Evolutionary conservation across 768 basidiomycete species (phyloP).

Genomic region (Xanthoconium stramineum): DNA sequence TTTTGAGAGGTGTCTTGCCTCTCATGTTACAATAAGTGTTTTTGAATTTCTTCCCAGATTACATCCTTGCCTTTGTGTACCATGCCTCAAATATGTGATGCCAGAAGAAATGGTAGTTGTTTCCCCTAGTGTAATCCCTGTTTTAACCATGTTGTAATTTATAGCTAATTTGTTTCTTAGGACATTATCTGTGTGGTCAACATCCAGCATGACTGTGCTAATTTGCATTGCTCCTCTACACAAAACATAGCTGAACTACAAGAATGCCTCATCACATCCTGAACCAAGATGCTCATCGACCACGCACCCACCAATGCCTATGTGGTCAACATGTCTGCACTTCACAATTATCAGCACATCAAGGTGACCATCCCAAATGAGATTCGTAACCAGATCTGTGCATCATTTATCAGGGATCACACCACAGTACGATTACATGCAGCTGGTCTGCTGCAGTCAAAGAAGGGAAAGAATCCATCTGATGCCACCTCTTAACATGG

Average conservation of each 20-base stretch:
- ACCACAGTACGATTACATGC: neutral
- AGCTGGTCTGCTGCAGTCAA: neutral
- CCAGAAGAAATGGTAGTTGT: neutral
- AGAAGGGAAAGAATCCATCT: neutral
- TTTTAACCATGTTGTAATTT: no score
- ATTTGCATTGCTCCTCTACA: neutral
- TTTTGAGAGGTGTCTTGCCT: neutral
- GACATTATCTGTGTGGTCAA: neutral
- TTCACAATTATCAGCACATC: neutral
- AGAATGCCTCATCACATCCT: neutral
- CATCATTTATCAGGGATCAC: neutral
- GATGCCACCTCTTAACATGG: neutral
- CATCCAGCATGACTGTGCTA: neutral
- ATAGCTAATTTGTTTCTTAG: neutral
- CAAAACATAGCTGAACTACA: neutral
- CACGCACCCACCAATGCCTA: neutral
- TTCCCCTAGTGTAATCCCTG: neutral
- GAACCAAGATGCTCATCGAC: neutral
- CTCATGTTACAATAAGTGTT: neutral
- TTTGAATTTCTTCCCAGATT: neutral
- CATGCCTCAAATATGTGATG: neutral
- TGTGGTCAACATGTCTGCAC: neutral
- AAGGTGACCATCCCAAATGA: neutral
- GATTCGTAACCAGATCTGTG: neutral
- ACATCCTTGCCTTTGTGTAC: neutral